These are phyloP conservation scores for Hypoxylon perforatum DNA, from an alignment of 495 filamentous ascomycete genomes.

Conservation along the genomic window DNA sequence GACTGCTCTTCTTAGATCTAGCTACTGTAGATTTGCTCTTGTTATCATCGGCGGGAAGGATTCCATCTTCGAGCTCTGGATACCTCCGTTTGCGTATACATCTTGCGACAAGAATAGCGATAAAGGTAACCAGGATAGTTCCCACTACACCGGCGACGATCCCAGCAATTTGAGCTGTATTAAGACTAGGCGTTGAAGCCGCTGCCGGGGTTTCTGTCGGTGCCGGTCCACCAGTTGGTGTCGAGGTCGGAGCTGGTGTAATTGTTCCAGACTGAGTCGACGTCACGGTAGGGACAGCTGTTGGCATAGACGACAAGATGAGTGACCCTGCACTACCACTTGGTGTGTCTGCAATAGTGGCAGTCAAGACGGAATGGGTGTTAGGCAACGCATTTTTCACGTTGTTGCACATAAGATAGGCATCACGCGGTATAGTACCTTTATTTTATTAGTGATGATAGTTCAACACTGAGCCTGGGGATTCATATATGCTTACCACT, in stretches of 20 bases:
- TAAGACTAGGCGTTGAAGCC: conserved; percentile 38
- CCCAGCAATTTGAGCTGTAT: conserved; percentile 55
- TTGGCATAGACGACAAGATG: conserved; percentile 24
- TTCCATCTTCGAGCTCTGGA: conserved; percentile 51
- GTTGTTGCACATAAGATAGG: conserved; percentile 68
- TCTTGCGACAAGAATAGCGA: conserved; percentile 54
- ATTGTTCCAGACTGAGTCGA: conserved; percentile 31
- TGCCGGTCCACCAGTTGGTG: conserved; percentile 12
- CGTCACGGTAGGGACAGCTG: conserved; percentile 18
- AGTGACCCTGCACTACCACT: conserved; percentile 36
- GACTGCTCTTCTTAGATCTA: conserved; percentile 16
- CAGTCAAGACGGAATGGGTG: conserved; percentile 70
- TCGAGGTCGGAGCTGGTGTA: conserved; percentile 23
- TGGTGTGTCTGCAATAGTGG: conserved; percentile 47
- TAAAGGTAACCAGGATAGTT: conserved; percentile 51
- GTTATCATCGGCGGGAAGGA: conserved; percentile 51
- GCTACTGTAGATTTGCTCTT: conserved; percentile 35
- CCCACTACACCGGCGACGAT: conserved; percentile 59
- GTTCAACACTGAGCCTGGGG: neutral
- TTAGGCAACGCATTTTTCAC: conserved; percentile 63
- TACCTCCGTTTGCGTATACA: conserved; percentile 51
- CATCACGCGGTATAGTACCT: conserved; percentile 52
- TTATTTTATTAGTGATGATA: conserved; percentile 34
- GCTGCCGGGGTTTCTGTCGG: conserved; percentile 12
- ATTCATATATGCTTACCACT: conserved; percentile 49